Percentiles rank a stretch among this genome's conserved stretches.
These are phyloP conservation scores for Blastocystis sp. DNA, from an alignment of 352 stramenopile genomes.

Conservation along the genomic window DNA sequence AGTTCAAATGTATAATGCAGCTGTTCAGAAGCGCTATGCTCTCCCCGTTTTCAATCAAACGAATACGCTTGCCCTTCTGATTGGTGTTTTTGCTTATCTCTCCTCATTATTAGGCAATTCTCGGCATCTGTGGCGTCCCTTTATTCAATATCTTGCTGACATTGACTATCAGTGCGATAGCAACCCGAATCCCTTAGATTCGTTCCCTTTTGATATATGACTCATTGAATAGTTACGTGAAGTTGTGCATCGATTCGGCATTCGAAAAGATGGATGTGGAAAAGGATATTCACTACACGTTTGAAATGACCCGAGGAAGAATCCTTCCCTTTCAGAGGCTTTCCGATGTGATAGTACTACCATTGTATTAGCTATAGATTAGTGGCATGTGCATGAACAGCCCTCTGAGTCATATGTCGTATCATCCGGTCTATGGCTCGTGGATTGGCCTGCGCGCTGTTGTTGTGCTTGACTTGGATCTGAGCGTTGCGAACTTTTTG, in stretches of 20 bases:
- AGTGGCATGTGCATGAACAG: constrained; percentile 27
- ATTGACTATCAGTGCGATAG: constrained; percentile 23
- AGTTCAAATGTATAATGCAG: constrained; percentile 37
- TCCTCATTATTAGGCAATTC: constrained; percentile 23
- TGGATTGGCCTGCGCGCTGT: constrained; percentile 53
- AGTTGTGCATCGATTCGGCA: not conserved
- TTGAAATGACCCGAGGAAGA: constrained; percentile 2
- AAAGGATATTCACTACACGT: constrained; percentile 8
- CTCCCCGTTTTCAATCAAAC: not conserved
- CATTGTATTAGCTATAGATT: constrained; percentile 18
- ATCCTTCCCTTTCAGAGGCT: constrained; percentile 45
- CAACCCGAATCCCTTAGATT: constrained; percentile 40
- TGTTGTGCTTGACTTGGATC: constrained; percentile 17
- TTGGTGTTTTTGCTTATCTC: not conserved
- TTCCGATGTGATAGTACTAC: not conserved
- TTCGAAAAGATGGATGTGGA: constrained; percentile 32
- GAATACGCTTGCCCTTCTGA: constrained; percentile 43
- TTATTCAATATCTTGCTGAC: constrained; percentile 49
- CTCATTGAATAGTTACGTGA: constrained; percentile 25
- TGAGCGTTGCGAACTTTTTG: not conserved
- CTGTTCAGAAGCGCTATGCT: not conserved
- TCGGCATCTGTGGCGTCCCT: constrained; percentile 27
- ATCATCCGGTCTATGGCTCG: constrained; percentile 26
- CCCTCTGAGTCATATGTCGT: constrained; percentile 31
- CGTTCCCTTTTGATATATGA: not conserved